A percentile compares a stretch with the other conserved stretches of the same genome.
These are phyloP conservation scores for Aspergillus uvarum DNA, from an alignment of 2,329 filamentous ascomycete species.

Conservation along the genomic window DNA sequence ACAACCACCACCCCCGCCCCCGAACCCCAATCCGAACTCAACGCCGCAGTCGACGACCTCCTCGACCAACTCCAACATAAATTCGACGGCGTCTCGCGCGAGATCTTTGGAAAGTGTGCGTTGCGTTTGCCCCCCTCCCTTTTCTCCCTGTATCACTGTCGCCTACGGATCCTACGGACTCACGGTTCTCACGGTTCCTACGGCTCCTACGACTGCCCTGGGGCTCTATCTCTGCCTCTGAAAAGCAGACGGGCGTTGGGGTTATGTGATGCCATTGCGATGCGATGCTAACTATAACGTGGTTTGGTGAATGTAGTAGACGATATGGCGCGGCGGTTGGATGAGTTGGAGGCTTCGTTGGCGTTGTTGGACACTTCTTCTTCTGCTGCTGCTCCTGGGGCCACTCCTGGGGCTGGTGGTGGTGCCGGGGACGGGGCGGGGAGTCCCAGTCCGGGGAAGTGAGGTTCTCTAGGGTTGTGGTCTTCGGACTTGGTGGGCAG, in stretches of 20 bases:
- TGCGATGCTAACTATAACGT: too few species aligned
- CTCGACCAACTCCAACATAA: slow-evolving; percentile 81
- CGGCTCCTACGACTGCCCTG: too few species aligned
- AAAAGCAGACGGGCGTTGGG: not conserved
- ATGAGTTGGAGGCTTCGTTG: slow-evolving; percentile 76
- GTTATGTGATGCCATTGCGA: not conserved
- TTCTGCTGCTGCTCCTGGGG: slow-evolving; percentile 16
- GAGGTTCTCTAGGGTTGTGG: not conserved
- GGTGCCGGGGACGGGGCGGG: slow-evolving; percentile 14
- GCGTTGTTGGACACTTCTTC: slow-evolving; percentile 49
- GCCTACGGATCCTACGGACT: too few species aligned
- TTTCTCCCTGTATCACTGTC: too few species aligned
- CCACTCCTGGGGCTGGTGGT: slow-evolving; percentile 7
- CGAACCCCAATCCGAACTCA: slow-evolving; percentile 56
- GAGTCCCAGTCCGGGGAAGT: slow-evolving; percentile 4
- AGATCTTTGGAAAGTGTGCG: slow-evolving; percentile 86
- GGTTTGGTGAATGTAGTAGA: slow-evolving; percentile 64
- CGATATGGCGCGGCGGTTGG: slow-evolving; percentile 83
- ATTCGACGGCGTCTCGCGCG: slow-evolving; percentile 78
- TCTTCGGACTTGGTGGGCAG: not conserved
- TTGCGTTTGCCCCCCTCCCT: slow-evolving; percentile 13
- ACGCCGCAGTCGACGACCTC: slow-evolving; percentile 79
- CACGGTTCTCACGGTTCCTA: too few species aligned
- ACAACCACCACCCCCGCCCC: slow-evolving; percentile 20
- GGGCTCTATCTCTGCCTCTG: too few species aligned